Evolutionary conservation across 352 stramenopile species (phyloP), one percentile per base, ranked within the genome.

Genomic region (Pythium inflatum): DNA sequence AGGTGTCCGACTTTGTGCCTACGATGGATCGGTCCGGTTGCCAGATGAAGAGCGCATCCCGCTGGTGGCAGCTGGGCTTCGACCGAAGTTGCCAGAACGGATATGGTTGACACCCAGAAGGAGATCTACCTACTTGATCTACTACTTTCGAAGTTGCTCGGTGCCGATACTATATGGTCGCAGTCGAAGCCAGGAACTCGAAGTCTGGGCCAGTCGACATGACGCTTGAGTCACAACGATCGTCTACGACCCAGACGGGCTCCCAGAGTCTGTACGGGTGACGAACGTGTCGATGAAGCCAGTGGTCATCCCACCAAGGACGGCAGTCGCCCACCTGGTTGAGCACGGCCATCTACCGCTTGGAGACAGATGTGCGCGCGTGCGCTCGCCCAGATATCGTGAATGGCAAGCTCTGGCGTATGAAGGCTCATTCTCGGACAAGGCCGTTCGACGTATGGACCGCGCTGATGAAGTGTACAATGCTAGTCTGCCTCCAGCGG

Each of bases 21-120:
- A 43, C 1, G 65, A 78, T 24, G 50, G 70, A 3, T 45, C 20
- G 3, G 65, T 66, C 36, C 24, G n/a, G 7, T 28, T 72, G 1
- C 65, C 65, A 1, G 65, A 72, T 25, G 65, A 72, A 46, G 64
- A 71, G 20, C 2, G 24, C 1, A 28, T 65, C 28, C 55, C 64
- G 24, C 22, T 70, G n/a, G 25, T 64, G 1, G 16, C 20, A 22
- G 16, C 38, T 24, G 57, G 57, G 22, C 9, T 27, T 6, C 22
- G 28, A 14, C 56, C 56, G 14, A 40, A 41, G 38, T 63, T 63
- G 18, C 56, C 56, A 30, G 30, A 41, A 9, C 56, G 56, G 25
- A 22, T 41, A 3, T 28, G 38, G 18, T 20, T 63, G 18, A 30
- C 25, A 54, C 22, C 14, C 56, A 40, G 27, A 16, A 43, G n/a